Percentiles rank a stretch among this genome's conserved stretches.
These are phyloP conservation scores for Pichia eremophila DNA, from an alignment of 805 yeast species.

Conservation along the genomic window DNA sequence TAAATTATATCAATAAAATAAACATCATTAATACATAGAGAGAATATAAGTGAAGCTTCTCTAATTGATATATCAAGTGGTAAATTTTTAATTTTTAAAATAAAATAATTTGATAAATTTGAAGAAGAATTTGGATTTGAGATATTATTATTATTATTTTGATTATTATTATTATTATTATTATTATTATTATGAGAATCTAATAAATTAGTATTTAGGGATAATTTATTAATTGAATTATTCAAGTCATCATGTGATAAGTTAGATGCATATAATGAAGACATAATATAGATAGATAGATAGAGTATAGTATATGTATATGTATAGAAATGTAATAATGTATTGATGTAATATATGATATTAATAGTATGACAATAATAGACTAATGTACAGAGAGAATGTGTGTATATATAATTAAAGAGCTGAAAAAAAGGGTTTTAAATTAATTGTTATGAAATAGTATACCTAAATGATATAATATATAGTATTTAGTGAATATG, in stretches of 20 bases:
- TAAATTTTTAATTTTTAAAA: constrained; percentile 41
- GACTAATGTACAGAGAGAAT: too few relatives aligned
- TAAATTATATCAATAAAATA: constrained; percentile 28
- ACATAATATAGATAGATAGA: too few relatives aligned
- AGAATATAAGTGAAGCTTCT: constrained; percentile 59
- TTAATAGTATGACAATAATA: too few relatives aligned
- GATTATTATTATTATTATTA: not conserved
- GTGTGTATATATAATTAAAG: too few relatives aligned
- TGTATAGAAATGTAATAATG: too few relatives aligned
- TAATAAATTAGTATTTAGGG: constrained; percentile 2
- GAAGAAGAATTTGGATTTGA: constrained; percentile 1
- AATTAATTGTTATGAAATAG: too few relatives aligned
- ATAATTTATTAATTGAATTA: constrained; percentile 7
- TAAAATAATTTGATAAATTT: not conserved
- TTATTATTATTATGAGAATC: too few relatives aligned
- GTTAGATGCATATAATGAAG: constrained; percentile 3
- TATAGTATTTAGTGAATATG: too few relatives aligned
- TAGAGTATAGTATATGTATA: too few relatives aligned
- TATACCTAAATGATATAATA: too few relatives aligned
- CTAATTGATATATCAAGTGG: constrained; percentile 57
- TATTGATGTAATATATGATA: too few relatives aligned
- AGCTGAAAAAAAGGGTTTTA: too few relatives aligned
- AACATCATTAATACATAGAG: constrained; percentile 57
- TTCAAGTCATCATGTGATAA: constrained; percentile 10
- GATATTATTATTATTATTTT: not conserved